Base-by-base conservation (phyloP, 1,284 basidiomycete genomes). In the Salmacisia buchloeana region DNA sequence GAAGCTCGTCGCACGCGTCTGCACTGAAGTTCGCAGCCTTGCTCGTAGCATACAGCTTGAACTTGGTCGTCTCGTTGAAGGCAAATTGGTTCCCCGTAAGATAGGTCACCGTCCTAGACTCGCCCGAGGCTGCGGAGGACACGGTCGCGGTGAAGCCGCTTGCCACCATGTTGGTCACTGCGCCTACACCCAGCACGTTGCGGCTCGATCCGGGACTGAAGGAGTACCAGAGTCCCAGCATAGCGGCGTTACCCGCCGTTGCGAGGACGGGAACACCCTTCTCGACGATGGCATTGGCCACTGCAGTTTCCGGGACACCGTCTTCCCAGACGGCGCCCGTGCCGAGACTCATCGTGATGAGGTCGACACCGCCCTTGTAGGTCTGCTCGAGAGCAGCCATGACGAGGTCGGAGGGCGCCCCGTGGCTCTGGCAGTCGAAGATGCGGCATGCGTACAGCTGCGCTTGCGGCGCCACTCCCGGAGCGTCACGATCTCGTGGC, bases 271-370 rank as follows among this genome's bases (percentile, higher is more conserved):
- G 68, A 27, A 65, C 69, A 36, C 68, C 68, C 18, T 66, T 69
- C 18, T 36, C 41, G 35, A 58, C 60, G 41, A 71, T 71, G 12
- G 63, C 61, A 7, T 49, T 58, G 21, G 65, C 68, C 31, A 73
- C 66, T 34, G n/a, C n/a, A n/a, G n/a, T n/a, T n/a, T n/a, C n/a
- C n/a, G n/a, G n/a, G n/a, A n/a, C n/a, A n/a, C n/a, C n/a, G n/a
- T n/a, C n/a, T 63, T 62, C 36, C 67, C 63, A 25, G 63, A 62
- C 13, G 69, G 60, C 23, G 64, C 60, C 38, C 65, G 58, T 52
- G 57, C 58, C 63, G 63, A 71, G 2, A 69, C 70, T 56, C 68
- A 89, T 80, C 4, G 85, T 86, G 65, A 89, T 80, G 61, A 88
- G 84, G 73, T 89, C 85, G 52, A 66, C 68, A 31, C 72, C 72